These are phyloP conservation scores for Cryptosporidium parvum DNA, from an alignment of 169 alveolate species.

Conservation along the genomic window DNA sequence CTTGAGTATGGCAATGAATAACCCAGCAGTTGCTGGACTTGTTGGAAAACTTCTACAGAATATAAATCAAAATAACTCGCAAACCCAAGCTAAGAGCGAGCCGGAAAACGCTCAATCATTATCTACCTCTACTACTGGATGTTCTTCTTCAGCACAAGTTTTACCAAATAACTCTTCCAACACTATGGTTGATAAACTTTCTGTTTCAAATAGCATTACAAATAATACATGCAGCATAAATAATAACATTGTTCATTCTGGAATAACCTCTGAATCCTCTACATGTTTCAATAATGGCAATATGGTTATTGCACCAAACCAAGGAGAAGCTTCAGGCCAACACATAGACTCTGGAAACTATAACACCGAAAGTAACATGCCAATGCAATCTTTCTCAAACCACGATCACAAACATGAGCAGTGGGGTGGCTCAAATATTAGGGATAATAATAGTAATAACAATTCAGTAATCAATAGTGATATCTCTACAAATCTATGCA, in stretches of 20 bases:
- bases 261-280: neutral
- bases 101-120: neutral
- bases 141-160: neutral
- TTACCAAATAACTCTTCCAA: neutral
- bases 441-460: neutral
- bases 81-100: neutral
- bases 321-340: neutral
- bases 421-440: constrained; percentile 1
- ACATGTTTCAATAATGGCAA: neutral
- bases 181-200: neutral
- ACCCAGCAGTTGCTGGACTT: constrained; percentile 73
- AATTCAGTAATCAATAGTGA: neutral
- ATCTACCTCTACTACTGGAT: neutral
- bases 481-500: neutral
- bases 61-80: constrained; percentile 11
- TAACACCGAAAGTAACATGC: neutral
- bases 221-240: neutral
- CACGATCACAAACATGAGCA: constrained; percentile 17
- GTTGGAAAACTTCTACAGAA: constrained; percentile 67
- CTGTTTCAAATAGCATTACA: neutral
- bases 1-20: constrained; percentile 62
- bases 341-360: neutral
- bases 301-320: neutral
- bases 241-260: neutral
- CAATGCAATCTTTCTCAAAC: constrained; percentile 1